These are phyloP conservation scores for Lyophyllum decastes DNA, from an alignment of 768 basidiomycete genomes.

Conservation along the genomic window DNA sequence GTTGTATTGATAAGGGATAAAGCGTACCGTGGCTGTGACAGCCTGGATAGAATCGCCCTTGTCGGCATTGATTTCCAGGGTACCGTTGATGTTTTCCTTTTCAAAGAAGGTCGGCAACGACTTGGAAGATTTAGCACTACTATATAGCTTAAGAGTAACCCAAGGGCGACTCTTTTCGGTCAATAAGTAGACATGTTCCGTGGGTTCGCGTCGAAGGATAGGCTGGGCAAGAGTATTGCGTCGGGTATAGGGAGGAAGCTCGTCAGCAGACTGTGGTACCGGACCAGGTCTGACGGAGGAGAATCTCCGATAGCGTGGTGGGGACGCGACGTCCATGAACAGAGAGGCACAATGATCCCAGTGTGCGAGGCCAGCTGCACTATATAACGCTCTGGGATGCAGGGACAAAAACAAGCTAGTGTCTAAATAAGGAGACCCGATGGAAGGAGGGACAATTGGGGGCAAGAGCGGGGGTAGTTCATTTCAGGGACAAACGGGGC, in stretches of 20 bases:
- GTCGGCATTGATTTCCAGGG: conserved; percentile 47
- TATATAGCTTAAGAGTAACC: conserved; percentile 46
- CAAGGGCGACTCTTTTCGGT: conserved; percentile 43
- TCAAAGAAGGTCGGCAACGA: conserved; percentile 55
- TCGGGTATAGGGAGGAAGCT: conserved; percentile 51
- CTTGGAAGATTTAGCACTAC: conserved; percentile 53
- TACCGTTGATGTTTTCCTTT: conserved; percentile 53
- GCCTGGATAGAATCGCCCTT: conserved; percentile 55
- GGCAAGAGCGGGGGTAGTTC: conserved; percentile 8
- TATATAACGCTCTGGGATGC: conserved; percentile 15
- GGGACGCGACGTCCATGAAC: conserved; percentile 48
- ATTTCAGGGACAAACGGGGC: conserved; percentile 14
- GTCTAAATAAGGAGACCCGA: conserved; percentile 15
- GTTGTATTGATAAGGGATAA: background rate
- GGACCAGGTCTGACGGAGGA: conserved; percentile 47
- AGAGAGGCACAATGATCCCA: conserved; percentile 4
- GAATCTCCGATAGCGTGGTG: conserved; percentile 51
- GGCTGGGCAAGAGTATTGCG: conserved; percentile 45
- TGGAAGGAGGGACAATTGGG: conserved; percentile 23
- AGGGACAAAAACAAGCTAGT: conserved; percentile 29
- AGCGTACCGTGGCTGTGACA: conserved; percentile 42
- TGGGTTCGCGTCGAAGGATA: conserved; percentile 42
- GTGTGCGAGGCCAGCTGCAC: background rate
- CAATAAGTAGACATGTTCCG: conserved; percentile 47
- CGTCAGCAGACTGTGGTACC: conserved; percentile 45